These are phyloP conservation scores for Ilex paraguariensis DNA, from an alignment of 305 asterid species.

Conservation along the genomic window DNA sequence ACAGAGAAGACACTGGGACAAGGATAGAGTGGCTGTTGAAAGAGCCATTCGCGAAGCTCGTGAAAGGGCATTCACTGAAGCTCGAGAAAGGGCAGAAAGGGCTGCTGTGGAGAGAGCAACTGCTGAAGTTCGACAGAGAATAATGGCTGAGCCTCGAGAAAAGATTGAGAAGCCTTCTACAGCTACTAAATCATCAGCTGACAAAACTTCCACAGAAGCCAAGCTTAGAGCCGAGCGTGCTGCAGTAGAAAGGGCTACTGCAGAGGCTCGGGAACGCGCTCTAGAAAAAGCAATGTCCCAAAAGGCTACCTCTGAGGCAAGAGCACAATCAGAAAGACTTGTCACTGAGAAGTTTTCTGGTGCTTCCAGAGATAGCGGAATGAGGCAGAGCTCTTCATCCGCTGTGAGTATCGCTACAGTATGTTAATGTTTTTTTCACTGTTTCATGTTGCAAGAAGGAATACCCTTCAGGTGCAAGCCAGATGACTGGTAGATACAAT, in stretches of 20 bases:
- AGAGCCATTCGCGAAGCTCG: slow-evolving; percentile 94
- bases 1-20: slow-evolving; percentile 36
- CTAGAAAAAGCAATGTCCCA: slow-evolving; percentile 81
- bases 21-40: slow-evolving; percentile 77
- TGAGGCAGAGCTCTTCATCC: slow-evolving; percentile 75
- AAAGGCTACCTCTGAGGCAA: slow-evolving; percentile 42
- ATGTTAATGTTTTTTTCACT: slow-evolving; percentile 1
- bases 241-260: slow-evolving; percentile 94
- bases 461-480: slow-evolving; percentile 8
- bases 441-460: slow-evolving; percentile 8
- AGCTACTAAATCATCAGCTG: slow-evolving; percentile 29
- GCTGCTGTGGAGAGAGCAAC: slow-evolving; percentile 83
- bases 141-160: slow-evolving; percentile 59
- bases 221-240: slow-evolving; percentile 91
- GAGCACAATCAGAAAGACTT: slow-evolving; percentile 38
- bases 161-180: slow-evolving; percentile 53
- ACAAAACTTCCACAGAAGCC: slow-evolving; percentile 50
- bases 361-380: slow-evolving; percentile 40
- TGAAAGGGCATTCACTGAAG: slow-evolving; percentile 95
- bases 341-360: slow-evolving; percentile 32
- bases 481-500: slow-evolving; percentile 13
- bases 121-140: slow-evolving; percentile 69
- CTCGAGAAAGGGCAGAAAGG: slow-evolving; percentile 87
- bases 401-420: slow-evolving; percentile 50
- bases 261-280: slow-evolving; percentile 97